Conservation (phyloP, 257 asterid genomes). For the Solanum acaule region DNA sequence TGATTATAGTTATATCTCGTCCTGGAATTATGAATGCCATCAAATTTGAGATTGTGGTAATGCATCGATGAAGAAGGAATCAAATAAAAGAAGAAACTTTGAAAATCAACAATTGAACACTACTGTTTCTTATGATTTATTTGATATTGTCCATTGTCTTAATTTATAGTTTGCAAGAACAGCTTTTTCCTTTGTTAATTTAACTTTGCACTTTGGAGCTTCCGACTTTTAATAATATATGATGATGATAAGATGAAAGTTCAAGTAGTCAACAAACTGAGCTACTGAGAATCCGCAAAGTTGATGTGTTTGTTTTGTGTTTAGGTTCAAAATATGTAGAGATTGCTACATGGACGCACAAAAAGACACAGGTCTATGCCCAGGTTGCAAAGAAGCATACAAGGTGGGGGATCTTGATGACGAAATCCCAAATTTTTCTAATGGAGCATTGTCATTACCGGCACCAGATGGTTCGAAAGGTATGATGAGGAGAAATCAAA, state of each 20-base stretch:
- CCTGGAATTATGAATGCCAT: background rate
- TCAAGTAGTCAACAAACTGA: background rate
- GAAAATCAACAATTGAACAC: background rate
- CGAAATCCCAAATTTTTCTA: slow-evolving; percentile 40
- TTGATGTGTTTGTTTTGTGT: background rate
- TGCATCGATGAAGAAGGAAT: background rate
- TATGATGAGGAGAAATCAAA: slow-evolving; percentile 73
- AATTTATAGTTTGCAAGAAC: background rate
- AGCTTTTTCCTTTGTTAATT: background rate
- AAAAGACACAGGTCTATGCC: slow-evolving; percentile 59
- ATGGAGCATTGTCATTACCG: slow-evolving; percentile 47
- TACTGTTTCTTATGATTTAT: background rate
- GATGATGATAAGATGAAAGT: background rate
- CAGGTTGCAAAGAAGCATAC: slow-evolving; percentile 82
- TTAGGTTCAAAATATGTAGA: slow-evolving; percentile 74
- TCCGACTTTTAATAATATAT: too few relatives aligned
- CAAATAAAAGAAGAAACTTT: background rate
- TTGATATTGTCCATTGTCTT: background rate
- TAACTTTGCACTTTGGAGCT: background rate
- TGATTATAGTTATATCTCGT: background rate
- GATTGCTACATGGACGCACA: slow-evolving; percentile 90
- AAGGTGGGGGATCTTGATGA: slow-evolving; percentile 54
- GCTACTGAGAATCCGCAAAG: background rate
- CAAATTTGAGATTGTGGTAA: background rate
- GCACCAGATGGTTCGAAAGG: slow-evolving; percentile 49